These are phyloP conservation scores for Heliocybe sulcata DNA, from an alignment of 1,284 basidiomycete genomes.

Conservation along the genomic window DNA sequence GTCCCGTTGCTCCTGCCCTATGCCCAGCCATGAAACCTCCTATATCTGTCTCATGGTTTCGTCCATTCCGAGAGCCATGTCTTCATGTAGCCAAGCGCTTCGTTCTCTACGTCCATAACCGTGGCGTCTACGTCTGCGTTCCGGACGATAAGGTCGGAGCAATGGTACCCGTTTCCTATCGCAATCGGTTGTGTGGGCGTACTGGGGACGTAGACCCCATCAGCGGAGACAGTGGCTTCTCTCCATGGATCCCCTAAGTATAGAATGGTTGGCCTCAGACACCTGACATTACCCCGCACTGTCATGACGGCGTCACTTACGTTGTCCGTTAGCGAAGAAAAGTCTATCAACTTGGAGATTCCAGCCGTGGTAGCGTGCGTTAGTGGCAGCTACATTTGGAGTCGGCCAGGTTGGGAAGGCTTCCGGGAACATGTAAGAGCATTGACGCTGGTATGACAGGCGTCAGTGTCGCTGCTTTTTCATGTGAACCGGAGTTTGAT, in stretches of 20 bases:
- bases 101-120: slow-evolving; percentile 43
- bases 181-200: slow-evolving; percentile 48
- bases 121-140: slow-evolving; percentile 40
- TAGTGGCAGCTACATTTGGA: slow-evolving; percentile 33
- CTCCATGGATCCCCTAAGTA: slow-evolving; percentile 64
- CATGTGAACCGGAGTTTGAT: background rate
- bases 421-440: slow-evolving; percentile 49
- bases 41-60: background rate
- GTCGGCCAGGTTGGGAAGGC: slow-evolving; percentile 36
- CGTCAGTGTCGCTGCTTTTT: slow-evolving; percentile 3
- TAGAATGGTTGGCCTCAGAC: slow-evolving; percentile 1
- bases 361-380: slow-evolving; percentile 55
- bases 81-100: slow-evolving; percentile 35
- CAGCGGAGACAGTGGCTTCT: slow-evolving; percentile 59
- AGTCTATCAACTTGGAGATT: slow-evolving; percentile 45
- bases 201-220: slow-evolving; percentile 36
- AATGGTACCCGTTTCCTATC: slow-evolving; percentile 57
- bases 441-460: slow-evolving; percentile 42
- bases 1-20: background rate
- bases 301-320: slow-evolving; percentile 28
- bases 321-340: slow-evolving; percentile 63
- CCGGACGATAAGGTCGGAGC: slow-evolving; percentile 44
- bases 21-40: background rate
- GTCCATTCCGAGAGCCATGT: slow-evolving; percentile 37
- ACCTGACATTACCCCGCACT: slow-evolving; percentile 10